These are phyloP conservation scores for Penicillium silybi DNA, from an alignment of 495 filamentous ascomycete genomes.

Conservation along the genomic window DNA sequence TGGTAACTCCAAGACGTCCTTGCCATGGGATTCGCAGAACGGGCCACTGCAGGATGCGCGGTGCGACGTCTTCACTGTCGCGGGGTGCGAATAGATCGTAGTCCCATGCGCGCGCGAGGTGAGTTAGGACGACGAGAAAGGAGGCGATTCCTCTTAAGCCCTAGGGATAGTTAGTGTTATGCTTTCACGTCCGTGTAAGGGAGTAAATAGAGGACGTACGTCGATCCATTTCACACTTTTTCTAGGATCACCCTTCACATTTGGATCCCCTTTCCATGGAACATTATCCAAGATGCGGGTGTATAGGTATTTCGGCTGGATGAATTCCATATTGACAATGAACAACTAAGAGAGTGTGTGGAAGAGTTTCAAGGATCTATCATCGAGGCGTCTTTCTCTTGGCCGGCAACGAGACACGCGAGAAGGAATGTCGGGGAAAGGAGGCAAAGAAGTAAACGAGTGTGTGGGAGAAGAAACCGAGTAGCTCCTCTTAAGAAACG, in stretches of 20 bases:
- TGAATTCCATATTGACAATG: constrained; percentile 19
- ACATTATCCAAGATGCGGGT: constrained; percentile 28
- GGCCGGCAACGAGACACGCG: constrained; percentile 7
- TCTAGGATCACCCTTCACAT: constrained; percentile 33
- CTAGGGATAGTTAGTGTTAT: constrained; percentile 23
- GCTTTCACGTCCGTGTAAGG: not conserved
- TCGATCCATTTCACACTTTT: constrained; percentile 70
- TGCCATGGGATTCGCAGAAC: constrained; percentile 60
- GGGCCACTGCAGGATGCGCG: constrained; percentile 56
- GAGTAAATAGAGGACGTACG: constrained; percentile 42
- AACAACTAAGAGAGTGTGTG: not conserved
- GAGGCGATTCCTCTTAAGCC: constrained; percentile 63
- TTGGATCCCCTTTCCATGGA: constrained; percentile 32
- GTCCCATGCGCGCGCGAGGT: constrained; percentile 58
- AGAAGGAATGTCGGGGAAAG: constrained; percentile 9
- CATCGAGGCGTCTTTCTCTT: constrained; percentile 11
- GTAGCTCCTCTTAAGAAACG: not conserved
- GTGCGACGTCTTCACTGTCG: constrained; percentile 39
- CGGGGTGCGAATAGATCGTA: constrained; percentile 54
- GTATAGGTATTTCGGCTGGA: constrained; percentile 27
- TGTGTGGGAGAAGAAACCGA: not conserved
- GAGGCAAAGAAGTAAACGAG: constrained; percentile 1
- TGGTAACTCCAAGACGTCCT: constrained; percentile 60
- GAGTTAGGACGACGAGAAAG: constrained; percentile 59
- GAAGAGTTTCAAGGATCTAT: constrained; percentile 6